Evolutionary conservation across 495 filamentous ascomycete species (phyloP).

Genomic region (Hyphodiscus hymeniophilus): DNA sequence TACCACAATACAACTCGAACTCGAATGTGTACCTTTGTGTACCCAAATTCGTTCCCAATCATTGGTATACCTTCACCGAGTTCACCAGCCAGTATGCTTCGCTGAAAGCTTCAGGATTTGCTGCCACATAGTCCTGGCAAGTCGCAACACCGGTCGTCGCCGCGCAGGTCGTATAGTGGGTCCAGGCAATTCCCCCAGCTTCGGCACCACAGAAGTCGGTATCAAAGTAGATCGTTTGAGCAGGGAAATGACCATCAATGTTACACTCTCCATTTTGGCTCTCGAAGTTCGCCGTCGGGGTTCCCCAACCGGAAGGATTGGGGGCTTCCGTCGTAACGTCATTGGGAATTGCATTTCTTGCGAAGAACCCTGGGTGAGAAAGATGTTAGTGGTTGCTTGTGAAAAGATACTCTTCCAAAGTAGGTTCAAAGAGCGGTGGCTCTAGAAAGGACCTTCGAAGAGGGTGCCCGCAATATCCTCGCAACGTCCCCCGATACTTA

Average conservation of each 20-base stretch:
- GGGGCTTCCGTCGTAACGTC: slow-evolving; percentile 46
- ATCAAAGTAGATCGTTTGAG: slow-evolving; percentile 65
- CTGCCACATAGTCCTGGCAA: slow-evolving; percentile 51
- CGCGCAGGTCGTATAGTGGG: not conserved
- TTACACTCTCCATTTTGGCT: slow-evolving; percentile 45
- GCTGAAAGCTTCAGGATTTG: slow-evolving; percentile 43
- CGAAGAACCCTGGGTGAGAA: too few relatives aligned
- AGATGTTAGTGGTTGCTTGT: too few relatives aligned
- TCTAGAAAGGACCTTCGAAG: too few relatives aligned
- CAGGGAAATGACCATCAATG: slow-evolving; percentile 54
- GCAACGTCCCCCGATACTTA: too few relatives aligned
- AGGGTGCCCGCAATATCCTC: too few relatives aligned
- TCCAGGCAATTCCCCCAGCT: slow-evolving; percentile 31
- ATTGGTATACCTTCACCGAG: slow-evolving; percentile 36
- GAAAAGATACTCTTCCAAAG: too few relatives aligned
- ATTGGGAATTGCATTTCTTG: slow-evolving; percentile 31
- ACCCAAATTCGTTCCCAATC: too few relatives aligned
- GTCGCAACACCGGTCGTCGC: slow-evolving; percentile 13
- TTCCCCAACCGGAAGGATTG: slow-evolving; percentile 45
- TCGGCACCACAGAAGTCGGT: slow-evolving; percentile 82
- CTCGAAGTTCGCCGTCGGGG: slow-evolving; percentile 55
- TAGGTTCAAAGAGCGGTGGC: too few relatives aligned
- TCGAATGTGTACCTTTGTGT: too few relatives aligned
- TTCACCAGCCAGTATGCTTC: slow-evolving; percentile 31
- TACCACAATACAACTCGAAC: too few relatives aligned